Evolutionary conservation across 352 stramenopile species (phyloP), one percentile per base, ranked within the genome.

Genomic region (Globisporangium megalacanthum): DNA sequence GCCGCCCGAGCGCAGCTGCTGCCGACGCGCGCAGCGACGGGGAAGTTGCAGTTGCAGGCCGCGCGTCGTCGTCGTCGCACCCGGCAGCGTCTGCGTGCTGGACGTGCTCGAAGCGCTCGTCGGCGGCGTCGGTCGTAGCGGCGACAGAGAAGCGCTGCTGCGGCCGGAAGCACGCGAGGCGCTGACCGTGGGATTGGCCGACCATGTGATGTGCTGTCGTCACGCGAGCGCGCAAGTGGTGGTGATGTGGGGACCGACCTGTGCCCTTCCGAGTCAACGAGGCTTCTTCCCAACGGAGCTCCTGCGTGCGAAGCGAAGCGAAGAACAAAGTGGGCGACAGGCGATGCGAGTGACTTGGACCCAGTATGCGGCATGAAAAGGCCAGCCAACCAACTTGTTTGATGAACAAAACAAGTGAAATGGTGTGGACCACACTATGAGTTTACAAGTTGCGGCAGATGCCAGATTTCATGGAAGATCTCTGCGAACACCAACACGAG

Each of bases 141-240:
- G 45, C 47, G 13, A 70, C 61, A 5, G 64, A 56, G 49, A 87
- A 91, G 19, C 81, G 78, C 49, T 75, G 67, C n/a, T 63, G 72
- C 14, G 81, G 73, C 0, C 78, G 78, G 64, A 89, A 91, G 56
- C 81, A 91, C 35, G 73, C 64, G 36, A 91, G 67, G 1, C 78
- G 73, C 42, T 61, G 56, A 6, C 81, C 81, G 48, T 91, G 80
- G 8, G 49, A 39, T 6, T 54, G 53, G 22, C 25, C 39, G 39
- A 0, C 39, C 39, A 45, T 45, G n/a, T 29, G 25, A 45, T 45
- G n/a, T 29, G 25, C 25, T 29, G 25, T 29, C 25, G 25, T 29
- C 25, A 29, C 25, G 25, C 25, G 25, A n/a, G 39, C n/a, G 39
- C 25, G 25, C 25, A 29, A 29, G 25, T 29, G 25, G 25, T 29